Percentiles rank a stretch among this genome's conserved stretches.
Conservation (phyloP, 139 green algal genomes). For the Protoeuglena noctilucae region DNA sequence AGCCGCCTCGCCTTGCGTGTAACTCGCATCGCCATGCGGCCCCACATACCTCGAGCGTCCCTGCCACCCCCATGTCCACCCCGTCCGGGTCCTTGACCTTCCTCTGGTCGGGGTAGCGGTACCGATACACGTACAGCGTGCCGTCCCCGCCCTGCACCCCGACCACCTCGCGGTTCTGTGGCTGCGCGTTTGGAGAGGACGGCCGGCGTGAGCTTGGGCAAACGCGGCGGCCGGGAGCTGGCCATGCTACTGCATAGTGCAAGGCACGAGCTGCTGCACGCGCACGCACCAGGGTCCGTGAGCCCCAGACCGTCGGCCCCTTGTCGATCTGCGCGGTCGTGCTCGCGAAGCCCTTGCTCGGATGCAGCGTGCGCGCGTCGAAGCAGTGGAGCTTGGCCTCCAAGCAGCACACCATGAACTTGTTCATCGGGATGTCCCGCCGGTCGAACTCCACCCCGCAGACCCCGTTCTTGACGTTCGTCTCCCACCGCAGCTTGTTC, state of each 20-base stretch:
- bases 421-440: slow-evolving; percentile 89
- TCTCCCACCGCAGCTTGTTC: slow-evolving; percentile 26
- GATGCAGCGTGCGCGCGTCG: slow-evolving; percentile 64
- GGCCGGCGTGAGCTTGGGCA: too few relatives aligned
- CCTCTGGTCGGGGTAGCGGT: slow-evolving; percentile 77
- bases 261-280: too few relatives aligned
- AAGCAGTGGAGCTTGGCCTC: slow-evolving; percentile 66
- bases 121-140: slow-evolving; percentile 67
- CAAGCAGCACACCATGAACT: slow-evolving; percentile 65
- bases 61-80: slow-evolving; percentile 42
- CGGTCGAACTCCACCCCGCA: slow-evolving; percentile 76
- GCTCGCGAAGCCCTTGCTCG: slow-evolving; percentile 47
- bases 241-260: too few relatives aligned
- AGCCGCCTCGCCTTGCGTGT: too few relatives aligned
- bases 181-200: slow-evolving; percentile 29
- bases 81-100: slow-evolving; percentile 48
- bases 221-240: too few relatives aligned
- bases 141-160: slow-evolving; percentile 60
- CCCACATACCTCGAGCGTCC: too few relatives aligned
- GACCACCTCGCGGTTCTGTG: slow-evolving; percentile 72
- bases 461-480: slow-evolving; percentile 72
- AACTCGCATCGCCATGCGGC: too few relatives aligned
- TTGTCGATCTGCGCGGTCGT: slow-evolving; percentile 29
- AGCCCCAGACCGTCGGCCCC: slow-evolving; percentile 56
- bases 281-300: neutral